Base-by-base conservation (phyloP, 1,284 basidiomycete species). In the Trametes hirsuta region DNA sequence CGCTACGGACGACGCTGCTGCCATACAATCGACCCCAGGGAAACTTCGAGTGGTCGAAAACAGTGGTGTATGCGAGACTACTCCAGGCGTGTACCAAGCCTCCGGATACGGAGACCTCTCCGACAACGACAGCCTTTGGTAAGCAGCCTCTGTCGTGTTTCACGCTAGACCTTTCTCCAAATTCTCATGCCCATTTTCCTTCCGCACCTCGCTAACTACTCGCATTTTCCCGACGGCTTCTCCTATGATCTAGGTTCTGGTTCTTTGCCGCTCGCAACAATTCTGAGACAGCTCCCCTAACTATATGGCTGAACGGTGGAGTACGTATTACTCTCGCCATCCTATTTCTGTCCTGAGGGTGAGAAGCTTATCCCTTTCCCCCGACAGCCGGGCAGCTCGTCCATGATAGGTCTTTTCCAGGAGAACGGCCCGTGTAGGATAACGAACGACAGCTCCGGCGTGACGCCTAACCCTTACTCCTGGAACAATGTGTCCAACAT, bases 341-440 rank as follows among this genome's bases (percentile, higher is more conserved):
- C 6, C 6, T 35, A 30, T 24, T 36, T 52, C 46, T 47, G n/a
- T 11, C 39, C 14, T 12, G 21, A 8, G 30, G 30, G 18, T 24
- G 47, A 39, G 52, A 49, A 41, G 37, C 35, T 51, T 34, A 57
- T 24, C 53, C 35, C 18, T 53, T 39, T 37, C 51, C 11, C 45
- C 49, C 56, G 48, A 60, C 77, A 78, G 80, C 85, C 87, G 9
- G 88, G 87, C 61, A 84, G 81, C 64, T 87, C 84, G 4, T 84
- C 82, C 55, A 87, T 88, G 83, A 81, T 88, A 44, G 87, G 87
- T 14, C 76, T 90, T 15, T 81, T 90, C 67, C 86, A 88, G 64
- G 87, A 87, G 67, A 75, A 81, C 47, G 84, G 85, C 0, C 85
- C 88, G 4, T 90, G 87, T 69, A 78, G 81, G 15, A 84, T 87